Evolutionary conservation across 2,329 filamentous ascomycete species (phyloP).

Genomic region (Aspergillus persii): DNA sequence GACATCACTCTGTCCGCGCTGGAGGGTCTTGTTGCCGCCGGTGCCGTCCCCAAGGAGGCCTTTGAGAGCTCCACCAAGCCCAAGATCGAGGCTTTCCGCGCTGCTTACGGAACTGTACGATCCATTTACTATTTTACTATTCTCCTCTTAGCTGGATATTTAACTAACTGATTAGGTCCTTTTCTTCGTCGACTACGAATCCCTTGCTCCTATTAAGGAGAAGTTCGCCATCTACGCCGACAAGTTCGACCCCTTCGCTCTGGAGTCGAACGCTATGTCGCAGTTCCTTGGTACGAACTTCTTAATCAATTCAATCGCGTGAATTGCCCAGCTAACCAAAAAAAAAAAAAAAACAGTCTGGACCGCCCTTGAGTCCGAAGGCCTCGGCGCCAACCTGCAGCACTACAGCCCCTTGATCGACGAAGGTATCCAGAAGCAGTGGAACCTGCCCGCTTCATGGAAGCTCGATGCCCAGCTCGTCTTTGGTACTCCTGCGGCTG

Average conservation of each 20-base stretch:
- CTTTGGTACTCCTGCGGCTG: slow-evolving; percentile 56
- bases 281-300: slow-evolving; percentile 56
- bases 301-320: too few relatives aligned
- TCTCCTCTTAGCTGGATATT: too few relatives aligned
- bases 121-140: background rate
- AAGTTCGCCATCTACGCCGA: slow-evolving; percentile 73
- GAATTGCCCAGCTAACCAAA: too few relatives aligned
- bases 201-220: slow-evolving; percentile 58
- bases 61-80: slow-evolving; percentile 48
- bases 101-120: slow-evolving; percentile 71
- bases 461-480: slow-evolving; percentile 79
- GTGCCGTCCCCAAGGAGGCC: slow-evolving; percentile 54
- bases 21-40: slow-evolving; percentile 31
- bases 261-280: slow-evolving; percentile 75
- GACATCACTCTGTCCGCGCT: slow-evolving; percentile 68
- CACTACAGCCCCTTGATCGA: slow-evolving; percentile 89
- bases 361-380: slow-evolving; percentile 78
- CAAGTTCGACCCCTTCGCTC: slow-evolving; percentile 73
- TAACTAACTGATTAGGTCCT: slow-evolving; percentile 50
- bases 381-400: slow-evolving; percentile 82
- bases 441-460: slow-evolving; percentile 70
- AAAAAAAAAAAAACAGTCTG: slow-evolving; percentile 50
- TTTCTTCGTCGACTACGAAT: slow-evolving; percentile 76
- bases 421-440: slow-evolving; percentile 64
- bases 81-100: slow-evolving; percentile 61